Conservation (phyloP, 164 flowering plant species). For the Protea cynaroides region DNA sequence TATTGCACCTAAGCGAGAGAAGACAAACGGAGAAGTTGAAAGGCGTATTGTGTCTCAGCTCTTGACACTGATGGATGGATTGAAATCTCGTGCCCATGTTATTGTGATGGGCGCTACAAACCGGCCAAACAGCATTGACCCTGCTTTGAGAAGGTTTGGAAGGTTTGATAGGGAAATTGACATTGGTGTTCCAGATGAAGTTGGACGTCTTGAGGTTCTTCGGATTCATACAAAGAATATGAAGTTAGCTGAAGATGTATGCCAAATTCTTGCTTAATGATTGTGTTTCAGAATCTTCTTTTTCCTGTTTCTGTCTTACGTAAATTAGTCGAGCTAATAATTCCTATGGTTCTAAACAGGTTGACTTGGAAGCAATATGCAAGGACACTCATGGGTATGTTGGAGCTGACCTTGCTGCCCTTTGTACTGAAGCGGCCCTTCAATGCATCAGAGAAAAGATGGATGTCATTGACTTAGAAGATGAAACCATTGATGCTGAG, state of each 20-base stretch:
- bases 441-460: conserved; percentile 80
- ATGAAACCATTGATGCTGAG: conserved; percentile 72
- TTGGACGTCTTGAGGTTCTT: conserved; percentile 81
- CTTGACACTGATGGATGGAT: conserved; percentile 74
- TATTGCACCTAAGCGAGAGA: conserved; percentile 80
- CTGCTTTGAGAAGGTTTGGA: conserved; percentile 80
- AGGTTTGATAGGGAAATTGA: conserved; percentile 81
- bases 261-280: neutral
- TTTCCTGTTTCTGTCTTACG: neutral
- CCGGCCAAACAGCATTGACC: conserved; percentile 77
- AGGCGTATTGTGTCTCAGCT: conserved; percentile 76
- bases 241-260: conserved; percentile 78
- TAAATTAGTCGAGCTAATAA: too few species aligned
- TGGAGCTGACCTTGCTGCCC: conserved; percentile 76
- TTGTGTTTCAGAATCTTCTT: neutral
- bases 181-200: conserved; percentile 79
- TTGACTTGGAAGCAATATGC: conserved; percentile 56
- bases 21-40: conserved; percentile 76
- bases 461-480: conserved; percentile 80
- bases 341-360: conserved; percentile 27
- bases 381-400: conserved; percentile 76
- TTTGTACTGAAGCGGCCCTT: conserved; percentile 75
- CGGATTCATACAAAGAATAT: conserved; percentile 82
- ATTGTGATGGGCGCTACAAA: conserved; percentile 79
- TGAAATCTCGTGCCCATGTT: conserved; percentile 72